Percentiles rank a stretch among this genome's conserved stretches.
Evolutionary conservation across 2,329 filamentous ascomycete genomes (phyloP).

Genomic region (Akanthomyces lecanii): DNA sequence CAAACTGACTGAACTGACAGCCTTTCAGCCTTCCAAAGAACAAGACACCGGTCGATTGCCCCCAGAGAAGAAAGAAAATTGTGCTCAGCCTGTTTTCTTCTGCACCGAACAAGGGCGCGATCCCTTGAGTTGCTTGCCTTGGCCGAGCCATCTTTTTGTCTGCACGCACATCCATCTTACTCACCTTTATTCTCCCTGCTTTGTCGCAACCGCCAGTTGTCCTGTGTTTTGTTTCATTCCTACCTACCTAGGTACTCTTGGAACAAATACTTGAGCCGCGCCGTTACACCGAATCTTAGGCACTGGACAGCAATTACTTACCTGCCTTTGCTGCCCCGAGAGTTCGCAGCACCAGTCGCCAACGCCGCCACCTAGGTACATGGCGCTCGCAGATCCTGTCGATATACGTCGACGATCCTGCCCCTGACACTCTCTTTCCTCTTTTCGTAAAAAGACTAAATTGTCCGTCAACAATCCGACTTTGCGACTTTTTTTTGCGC

Average conservation of each 20-base stretch:
- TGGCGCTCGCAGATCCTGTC: conserved; percentile 14
- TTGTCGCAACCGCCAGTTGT: background rate
- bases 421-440: conserved; percentile 13
- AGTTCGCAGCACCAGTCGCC: background rate
- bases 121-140: background rate
- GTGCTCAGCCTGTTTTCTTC: background rate
- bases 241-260: background rate
- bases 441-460: background rate
- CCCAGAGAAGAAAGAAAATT: no score
- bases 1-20: background rate
- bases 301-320: background rate
- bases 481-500: background rate
- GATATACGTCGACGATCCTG: conserved; percentile 11
- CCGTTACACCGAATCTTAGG: background rate
- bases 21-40: background rate
- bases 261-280: background rate
- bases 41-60: background rate
- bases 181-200: background rate
- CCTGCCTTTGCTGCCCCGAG: background rate
- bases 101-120: background rate
- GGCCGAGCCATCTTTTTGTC: background rate
- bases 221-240: background rate
- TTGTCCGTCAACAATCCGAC: background rate
- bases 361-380: background rate
- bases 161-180: background rate